These are phyloP conservation scores for Ophryocystis elektroscirrha DNA, from an alignment of 169 alveolate species.

Conservation along the genomic window DNA sequence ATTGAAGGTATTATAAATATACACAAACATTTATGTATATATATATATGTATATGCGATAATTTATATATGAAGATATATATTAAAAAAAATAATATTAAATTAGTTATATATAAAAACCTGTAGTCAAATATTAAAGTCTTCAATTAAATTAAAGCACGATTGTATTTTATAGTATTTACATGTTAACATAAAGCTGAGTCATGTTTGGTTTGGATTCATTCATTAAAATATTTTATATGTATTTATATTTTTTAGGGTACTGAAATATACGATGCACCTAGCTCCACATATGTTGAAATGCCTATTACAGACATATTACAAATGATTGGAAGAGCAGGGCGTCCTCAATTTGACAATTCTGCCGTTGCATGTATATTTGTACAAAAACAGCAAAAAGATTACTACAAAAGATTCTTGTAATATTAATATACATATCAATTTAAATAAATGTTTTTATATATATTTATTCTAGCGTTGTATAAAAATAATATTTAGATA, in stretches of 20 bases:
- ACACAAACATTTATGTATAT: too few species aligned
- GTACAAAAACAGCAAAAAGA: constrained; percentile 80
- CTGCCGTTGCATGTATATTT: constrained; percentile 81
- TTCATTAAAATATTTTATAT: too few species aligned
- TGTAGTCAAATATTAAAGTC: neutral
- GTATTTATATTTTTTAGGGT: constrained; percentile 38
- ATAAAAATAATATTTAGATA: too few species aligned
- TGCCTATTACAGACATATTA: constrained; percentile 75
- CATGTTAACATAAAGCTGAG: too few species aligned
- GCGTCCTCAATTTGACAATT: constrained; percentile 84
- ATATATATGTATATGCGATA: neutral
- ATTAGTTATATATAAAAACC: neutral
- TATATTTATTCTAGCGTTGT: too few species aligned
- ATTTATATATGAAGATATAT: neutral
- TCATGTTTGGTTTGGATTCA: too few species aligned
- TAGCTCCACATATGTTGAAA: constrained; percentile 62
- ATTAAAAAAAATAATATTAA: neutral
- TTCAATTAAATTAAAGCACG: constrained; percentile 21
- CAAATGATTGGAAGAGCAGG: constrained; percentile 99
- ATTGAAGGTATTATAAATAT: constrained; percentile 67
- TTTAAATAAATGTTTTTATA: too few species aligned
- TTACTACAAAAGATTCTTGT: constrained; percentile 81
- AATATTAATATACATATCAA: too few species aligned
- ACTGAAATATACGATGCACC: constrained; percentile 73
- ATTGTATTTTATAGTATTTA: constrained; percentile 37